Base-by-base conservation (phyloP, 169 alveolate genomes). In the Cryptosporidium ubiquitum region DNA sequence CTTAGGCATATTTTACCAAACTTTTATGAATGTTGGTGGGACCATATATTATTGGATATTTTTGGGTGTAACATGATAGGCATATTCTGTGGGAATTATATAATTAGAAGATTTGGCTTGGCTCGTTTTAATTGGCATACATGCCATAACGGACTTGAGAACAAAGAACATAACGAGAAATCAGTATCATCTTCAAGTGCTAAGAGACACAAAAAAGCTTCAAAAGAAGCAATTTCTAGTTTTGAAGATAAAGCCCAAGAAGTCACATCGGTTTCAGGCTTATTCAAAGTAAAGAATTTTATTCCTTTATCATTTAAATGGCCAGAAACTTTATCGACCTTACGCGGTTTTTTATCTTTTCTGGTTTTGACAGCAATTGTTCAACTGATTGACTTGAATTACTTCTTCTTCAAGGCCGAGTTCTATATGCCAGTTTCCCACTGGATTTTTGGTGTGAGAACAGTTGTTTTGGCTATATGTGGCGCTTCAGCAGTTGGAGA, bases 21-120 rank as follows among this genome's bases (percentile, higher is more conserved):
- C 69, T 96, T 96, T 93, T 92, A 93, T 91, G 98, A 96, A 91
- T 96, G 98, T 69, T 96, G 98, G 98, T 96, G 98, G 98, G 98
- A 96, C 84, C 96, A 94, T 91, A 84, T 96, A 26, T 20, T 95
- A 9, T 75, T 95, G 6, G 97, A 95, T 57, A 74, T 95, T 14
- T 86, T 95, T 68, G 97, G 96, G 37, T 95, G 97, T 91, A 95
- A 95, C 69, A 47, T 91, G 55, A 37, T 94, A 3, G 98, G 98
- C 26, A 94, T 95, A 35, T 73, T 91, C 18, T n/a, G 79, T 5
- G 96, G 96, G 7, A 85, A 84, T 42, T 55, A 64, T n/a, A 26
- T 79, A 16, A 79, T 79, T 39, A 79, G 31, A 5, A 55, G 7
- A 47, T 61, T 79, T 35, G 29, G 29, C 37, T 58, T 95, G 51